Percentiles rank a stretch among this genome's conserved stretches.
Conservation (phyloP, 225 moss, liverwort and hornwort genomes). For the Neckera pumila region DNA sequence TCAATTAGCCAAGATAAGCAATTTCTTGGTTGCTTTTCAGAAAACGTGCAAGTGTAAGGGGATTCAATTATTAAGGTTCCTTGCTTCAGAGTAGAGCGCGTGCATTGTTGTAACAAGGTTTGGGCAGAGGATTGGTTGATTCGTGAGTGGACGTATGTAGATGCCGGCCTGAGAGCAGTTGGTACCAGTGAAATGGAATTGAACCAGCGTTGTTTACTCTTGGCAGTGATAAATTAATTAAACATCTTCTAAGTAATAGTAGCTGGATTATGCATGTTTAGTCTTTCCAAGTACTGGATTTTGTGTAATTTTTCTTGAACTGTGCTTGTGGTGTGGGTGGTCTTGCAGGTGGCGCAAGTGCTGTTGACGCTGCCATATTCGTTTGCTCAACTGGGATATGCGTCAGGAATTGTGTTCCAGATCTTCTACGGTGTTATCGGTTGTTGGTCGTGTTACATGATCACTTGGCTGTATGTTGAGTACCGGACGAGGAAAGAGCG, state of each 20-base stretch:
- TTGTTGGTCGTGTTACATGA: constrained; percentile 95
- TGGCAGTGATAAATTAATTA: background rate
- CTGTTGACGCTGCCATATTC: constrained; percentile 88
- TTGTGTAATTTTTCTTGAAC: background rate
- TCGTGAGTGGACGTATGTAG: background rate
- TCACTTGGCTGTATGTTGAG: constrained; percentile 78
- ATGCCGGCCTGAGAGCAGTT: background rate
- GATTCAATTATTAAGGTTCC: background rate
- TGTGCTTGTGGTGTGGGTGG: background rate
- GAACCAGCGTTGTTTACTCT: too few species aligned
- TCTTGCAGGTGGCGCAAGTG: constrained; percentile 85
- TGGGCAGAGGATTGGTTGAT: background rate
- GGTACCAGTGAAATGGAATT: too few species aligned
- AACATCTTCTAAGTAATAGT: background rate
- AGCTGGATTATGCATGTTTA: too few species aligned
- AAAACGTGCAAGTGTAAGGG: background rate
- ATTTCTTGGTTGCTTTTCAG: background rate
- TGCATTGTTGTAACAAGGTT: background rate
- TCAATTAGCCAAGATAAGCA: background rate
- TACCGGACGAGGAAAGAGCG: constrained; percentile 80
- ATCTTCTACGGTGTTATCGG: constrained; percentile 77
- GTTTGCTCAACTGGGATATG: constrained; percentile 73
- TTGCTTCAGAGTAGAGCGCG: background rate
- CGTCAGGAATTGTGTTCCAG: constrained; percentile 76
- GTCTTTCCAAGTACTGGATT: too few species aligned